A percentile compares a stretch with the other conserved stretches of the same genome.
These are phyloP conservation scores for Talaromyces albobiverticillius DNA, from an alignment of 2,329 filamentous ascomycete genomes.

Conservation along the genomic window DNA sequence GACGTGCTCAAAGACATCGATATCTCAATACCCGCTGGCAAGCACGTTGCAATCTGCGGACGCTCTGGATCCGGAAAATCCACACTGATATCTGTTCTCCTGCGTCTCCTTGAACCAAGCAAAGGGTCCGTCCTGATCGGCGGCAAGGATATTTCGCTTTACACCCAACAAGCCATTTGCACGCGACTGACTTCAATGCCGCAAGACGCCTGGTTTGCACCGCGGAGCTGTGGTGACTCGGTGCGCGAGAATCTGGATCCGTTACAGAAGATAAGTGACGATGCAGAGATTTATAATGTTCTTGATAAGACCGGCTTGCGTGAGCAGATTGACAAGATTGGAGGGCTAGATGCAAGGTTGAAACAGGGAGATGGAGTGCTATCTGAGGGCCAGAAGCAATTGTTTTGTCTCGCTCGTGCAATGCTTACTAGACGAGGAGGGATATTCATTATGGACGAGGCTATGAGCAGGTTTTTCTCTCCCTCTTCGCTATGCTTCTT, in stretches of 20 bases:
- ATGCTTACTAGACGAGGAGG: conserved; percentile 46
- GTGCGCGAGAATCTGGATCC: conserved; percentile 41
- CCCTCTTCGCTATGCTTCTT: background rate
- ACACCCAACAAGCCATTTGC: conserved; percentile 39
- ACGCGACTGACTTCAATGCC: conserved; percentile 40
- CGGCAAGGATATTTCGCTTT: conserved; percentile 36
- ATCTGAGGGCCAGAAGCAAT: conserved; percentile 60
- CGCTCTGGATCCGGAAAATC: conserved; percentile 29
- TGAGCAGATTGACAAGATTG: conserved; percentile 45
- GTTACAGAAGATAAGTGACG: conserved; percentile 26
- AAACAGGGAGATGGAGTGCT: conserved; percentile 29
- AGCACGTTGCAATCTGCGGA: conserved; percentile 42
- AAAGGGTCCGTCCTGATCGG: conserved; percentile 43
- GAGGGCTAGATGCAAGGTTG: conserved; percentile 2
- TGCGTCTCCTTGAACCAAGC: conserved; percentile 40
- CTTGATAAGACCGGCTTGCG: conserved; percentile 38
- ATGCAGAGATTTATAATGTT: conserved; percentile 33
- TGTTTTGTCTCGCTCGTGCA: conserved; percentile 62
- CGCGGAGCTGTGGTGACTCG: conserved; percentile 24
- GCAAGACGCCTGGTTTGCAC: conserved; percentile 43
- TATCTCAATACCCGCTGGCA: conserved; percentile 42
- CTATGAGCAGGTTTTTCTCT: conserved; percentile 30
- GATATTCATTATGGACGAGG: conserved; percentile 45
- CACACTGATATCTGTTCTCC: background rate
- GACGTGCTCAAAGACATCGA: conserved; percentile 44